Conservation (phyloP, 2,329 filamentous ascomycete species). For the Alternaria sp. region DNA sequence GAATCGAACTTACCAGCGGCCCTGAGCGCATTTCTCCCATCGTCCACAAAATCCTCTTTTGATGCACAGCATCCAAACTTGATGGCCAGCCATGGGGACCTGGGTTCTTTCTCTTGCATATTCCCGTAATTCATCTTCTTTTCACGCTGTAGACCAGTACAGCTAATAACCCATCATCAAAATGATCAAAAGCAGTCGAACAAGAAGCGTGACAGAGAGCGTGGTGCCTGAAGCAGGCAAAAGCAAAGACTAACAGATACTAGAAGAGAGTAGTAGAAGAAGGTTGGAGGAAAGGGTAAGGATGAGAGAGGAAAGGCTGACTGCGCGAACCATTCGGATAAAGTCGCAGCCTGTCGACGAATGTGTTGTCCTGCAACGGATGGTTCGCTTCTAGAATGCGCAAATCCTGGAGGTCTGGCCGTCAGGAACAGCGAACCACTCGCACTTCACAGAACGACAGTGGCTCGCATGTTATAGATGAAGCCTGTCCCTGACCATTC, state of each 20-base stretch:
- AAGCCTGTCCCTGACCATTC: slow-evolving; percentile 2
- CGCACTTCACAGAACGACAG: slow-evolving; percentile 26
- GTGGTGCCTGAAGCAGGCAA: slow-evolving; percentile 15
- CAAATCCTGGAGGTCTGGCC: slow-evolving; percentile 23
- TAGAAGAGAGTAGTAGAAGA: slow-evolving; percentile 3
- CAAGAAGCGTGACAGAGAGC: slow-evolving; percentile 5
- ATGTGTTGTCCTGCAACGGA: slow-evolving; percentile 20
- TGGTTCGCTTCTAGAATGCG: slow-evolving; percentile 20
- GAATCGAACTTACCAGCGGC: slow-evolving; percentile 36
- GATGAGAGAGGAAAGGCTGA: slow-evolving; percentile 1
- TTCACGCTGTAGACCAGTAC: slow-evolving; percentile 35
- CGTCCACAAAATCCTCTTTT: slow-evolving; percentile 34
- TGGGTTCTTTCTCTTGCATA: slow-evolving; percentile 21
- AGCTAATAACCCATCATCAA: slow-evolving; percentile 30
- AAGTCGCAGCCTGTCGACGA: slow-evolving; percentile 6
- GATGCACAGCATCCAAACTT: slow-evolving; percentile 49
- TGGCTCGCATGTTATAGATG: slow-evolving; percentile 27
- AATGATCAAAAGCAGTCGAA: slow-evolving; percentile 3
- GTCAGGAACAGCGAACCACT: slow-evolving; percentile 30
- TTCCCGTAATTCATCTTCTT: slow-evolving; percentile 26
- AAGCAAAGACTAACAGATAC: slow-evolving; percentile 13
- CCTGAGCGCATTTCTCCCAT: slow-evolving; percentile 25
- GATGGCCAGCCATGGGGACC: slow-evolving; percentile 44
- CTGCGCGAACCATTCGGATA: slow-evolving; percentile 4
- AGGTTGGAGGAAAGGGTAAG: slow-evolving; percentile 8